phyloP scores from a whole-genome alignment of 106 monocot species.

The Cymbidium sinense region DNA sequence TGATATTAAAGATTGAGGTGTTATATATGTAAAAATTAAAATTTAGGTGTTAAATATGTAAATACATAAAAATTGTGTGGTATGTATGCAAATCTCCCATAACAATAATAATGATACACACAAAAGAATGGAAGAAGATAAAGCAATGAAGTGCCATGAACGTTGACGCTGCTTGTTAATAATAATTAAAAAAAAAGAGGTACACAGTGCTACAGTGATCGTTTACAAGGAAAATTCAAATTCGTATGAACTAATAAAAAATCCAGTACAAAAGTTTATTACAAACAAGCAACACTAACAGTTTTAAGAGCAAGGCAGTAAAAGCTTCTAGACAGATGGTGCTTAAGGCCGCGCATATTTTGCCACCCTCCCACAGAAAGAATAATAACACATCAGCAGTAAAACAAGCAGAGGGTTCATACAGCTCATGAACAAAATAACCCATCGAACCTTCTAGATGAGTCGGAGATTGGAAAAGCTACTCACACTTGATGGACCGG shows the following conservation, averaged over 20 bases:
- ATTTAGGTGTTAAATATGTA: too few species aligned
- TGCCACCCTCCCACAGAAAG: neutral
- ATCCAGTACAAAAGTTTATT: neutral
- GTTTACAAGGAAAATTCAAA: slow-evolving; percentile 1
- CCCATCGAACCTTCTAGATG: neutral
- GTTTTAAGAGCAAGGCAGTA: slow-evolving; percentile 1
- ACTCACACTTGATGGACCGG: slow-evolving; percentile 24
- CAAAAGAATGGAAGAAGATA: too few species aligned
- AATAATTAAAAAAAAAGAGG: neutral
- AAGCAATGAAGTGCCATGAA: too few species aligned
- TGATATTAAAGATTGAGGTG: too few species aligned
- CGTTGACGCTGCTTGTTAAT: too few species aligned
- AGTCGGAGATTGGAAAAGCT: neutral
- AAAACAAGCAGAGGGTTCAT: neutral
- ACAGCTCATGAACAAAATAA: neutral
- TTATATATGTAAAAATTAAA: too few species aligned
- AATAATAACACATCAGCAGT: neutral
- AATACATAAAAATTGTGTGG: too few species aligned
- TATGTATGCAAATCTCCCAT: too few species aligned
- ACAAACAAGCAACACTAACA: neutral
- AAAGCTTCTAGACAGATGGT: neutral
- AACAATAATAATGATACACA: too few species aligned
- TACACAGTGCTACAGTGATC: neutral
- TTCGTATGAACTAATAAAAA: neutral
- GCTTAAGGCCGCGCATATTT: neutral